Conservation (phyloP, 305 asterid species). For the Fraxinus sp. region DNA sequence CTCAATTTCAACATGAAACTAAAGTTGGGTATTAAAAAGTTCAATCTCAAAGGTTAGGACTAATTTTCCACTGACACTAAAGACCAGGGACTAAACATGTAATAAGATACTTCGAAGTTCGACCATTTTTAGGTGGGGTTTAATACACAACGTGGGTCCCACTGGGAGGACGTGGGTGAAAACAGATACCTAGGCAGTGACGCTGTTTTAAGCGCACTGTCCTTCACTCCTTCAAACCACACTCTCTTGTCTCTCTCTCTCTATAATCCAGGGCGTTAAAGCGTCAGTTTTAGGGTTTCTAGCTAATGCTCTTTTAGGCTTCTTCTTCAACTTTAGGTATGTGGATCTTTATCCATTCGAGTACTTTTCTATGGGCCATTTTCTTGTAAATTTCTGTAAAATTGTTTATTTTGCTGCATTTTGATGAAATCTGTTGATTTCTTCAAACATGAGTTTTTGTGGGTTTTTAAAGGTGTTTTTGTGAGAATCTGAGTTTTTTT, state of each 20-base stretch:
- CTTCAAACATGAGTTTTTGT: neutral
- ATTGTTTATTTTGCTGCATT: neutral
- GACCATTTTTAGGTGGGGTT: neutral
- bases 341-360: neutral
- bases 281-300: neutral
- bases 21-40: neutral
- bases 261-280: neutral
- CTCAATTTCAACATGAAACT: neutral
- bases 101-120: neutral
- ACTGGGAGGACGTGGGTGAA: neutral
- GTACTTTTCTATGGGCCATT: neutral
- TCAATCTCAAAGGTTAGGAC: neutral
- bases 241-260: constrained; percentile 17
- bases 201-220: neutral
- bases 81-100: neutral
- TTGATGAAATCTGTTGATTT: neutral
- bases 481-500: neutral
- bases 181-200: constrained; percentile 8
- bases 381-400: neutral
- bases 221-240: neutral
- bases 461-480: neutral
- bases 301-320: neutral
- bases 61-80: neutral
- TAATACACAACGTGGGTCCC: neutral
- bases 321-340: neutral